Evolutionary conservation across 805 yeast genomes (phyloP).

Genomic region (Saccharomycopsis oosterbeekiorum): DNA sequence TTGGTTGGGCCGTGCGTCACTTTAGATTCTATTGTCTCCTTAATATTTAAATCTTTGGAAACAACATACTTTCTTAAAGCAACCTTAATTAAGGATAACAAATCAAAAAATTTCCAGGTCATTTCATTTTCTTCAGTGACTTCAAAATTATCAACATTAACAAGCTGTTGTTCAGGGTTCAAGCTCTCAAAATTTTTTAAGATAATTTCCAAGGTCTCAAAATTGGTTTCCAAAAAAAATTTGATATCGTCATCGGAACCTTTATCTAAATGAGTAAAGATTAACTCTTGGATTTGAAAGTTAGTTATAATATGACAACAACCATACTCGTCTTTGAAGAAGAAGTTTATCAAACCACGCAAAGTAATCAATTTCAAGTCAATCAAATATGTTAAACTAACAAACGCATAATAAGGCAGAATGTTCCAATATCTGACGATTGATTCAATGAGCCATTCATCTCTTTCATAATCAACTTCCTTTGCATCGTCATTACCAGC

Average conservation of each 20-base stretch:
- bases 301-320: constrained; percentile 30
- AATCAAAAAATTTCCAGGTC: not conserved
- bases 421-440: constrained; percentile 53
- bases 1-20: not conserved
- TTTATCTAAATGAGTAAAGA: not conserved
- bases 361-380: constrained; percentile 35
- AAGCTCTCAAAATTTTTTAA: constrained; percentile 19
- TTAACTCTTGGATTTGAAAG: constrained; percentile 8
- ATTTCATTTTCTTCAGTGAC: not conserved
- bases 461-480: constrained; percentile 23
- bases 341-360: constrained; percentile 31
- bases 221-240: constrained; percentile 19
- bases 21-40: not conserved
- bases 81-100: not conserved
- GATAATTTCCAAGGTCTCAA: constrained; percentile 24
- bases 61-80: not conserved
- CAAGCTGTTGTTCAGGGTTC: not conserved
- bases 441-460: constrained; percentile 39
- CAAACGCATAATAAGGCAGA: constrained; percentile 31
- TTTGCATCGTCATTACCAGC: not conserved
- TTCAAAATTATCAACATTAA: not conserved
- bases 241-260: constrained; percentile 6
- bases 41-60: not conserved
- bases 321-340: constrained; percentile 34
- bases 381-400: constrained; percentile 45